phyloP scores from a whole-genome alignment of 1,139 yeast genomes.

The Yamadazyma spencermartinsiae region DNA sequence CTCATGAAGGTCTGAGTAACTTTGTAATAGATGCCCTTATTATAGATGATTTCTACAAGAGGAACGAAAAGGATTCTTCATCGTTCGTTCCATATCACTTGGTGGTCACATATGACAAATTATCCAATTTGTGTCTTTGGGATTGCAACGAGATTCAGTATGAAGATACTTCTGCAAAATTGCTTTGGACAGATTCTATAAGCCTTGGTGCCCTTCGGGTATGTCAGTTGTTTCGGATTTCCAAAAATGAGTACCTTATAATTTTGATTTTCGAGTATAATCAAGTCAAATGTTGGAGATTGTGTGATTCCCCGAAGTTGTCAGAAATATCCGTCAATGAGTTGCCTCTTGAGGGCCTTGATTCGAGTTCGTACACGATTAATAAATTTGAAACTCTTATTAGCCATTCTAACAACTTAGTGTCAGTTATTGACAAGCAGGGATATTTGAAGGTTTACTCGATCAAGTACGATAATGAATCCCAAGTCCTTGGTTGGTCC shows the following conservation, averaged over 20 bases:
- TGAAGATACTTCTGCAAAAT: constrained; percentile 31
- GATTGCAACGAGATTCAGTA: constrained; percentile 45
- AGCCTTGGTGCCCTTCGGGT: constrained; percentile 24
- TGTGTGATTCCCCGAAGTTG: constrained; percentile 18
- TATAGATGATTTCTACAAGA: constrained; percentile 30
- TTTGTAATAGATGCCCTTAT: constrained; percentile 35
- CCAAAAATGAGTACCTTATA: constrained; percentile 21
- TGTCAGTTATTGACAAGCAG: constrained; percentile 55
- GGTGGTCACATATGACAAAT: constrained; percentile 53
- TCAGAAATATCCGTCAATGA: constrained; percentile 24
- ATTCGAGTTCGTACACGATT: constrained; percentile 42
- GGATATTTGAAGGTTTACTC: constrained; percentile 55
- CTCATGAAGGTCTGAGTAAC: constrained; percentile 8
- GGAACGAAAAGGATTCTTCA: constrained; percentile 17
- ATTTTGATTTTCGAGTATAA: constrained; percentile 30
- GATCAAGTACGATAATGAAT: constrained; percentile 14
- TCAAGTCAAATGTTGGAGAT: constrained; percentile 30
- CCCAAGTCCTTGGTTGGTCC: constrained; percentile 47
- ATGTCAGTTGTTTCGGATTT: constrained; percentile 24
- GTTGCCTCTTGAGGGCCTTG: constrained; percentile 19
- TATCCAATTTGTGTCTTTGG: constrained; percentile 63
- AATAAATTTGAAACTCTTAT: constrained; percentile 57
- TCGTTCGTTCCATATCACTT: constrained; percentile 24
- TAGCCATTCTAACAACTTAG: constrained; percentile 45
- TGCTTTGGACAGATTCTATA: constrained; percentile 20